phyloP scores from a whole-genome alignment of 352 stramenopile species.

The Peronospora destructor region DNA sequence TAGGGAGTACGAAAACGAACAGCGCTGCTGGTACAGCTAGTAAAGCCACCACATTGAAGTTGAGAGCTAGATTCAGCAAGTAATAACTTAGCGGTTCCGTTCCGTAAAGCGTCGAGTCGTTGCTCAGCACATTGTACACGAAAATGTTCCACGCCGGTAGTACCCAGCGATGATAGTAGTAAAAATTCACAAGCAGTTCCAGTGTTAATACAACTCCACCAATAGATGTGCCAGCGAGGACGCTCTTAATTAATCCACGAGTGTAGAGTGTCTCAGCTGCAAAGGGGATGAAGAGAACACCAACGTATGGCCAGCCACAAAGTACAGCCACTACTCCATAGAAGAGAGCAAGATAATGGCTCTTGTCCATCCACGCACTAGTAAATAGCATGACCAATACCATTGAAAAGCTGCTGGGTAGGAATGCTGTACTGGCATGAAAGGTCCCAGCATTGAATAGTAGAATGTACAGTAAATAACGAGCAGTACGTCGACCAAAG shows the following conservation, averaged over 20 bases:
- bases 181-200: slow-evolving; percentile 82
- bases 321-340: slow-evolving; percentile 89
- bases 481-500: slow-evolving; percentile 59
- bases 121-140: slow-evolving; percentile 91
- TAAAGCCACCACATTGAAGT: slow-evolving; percentile 89
- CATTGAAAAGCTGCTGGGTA: slow-evolving; percentile 91
- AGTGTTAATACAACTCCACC: slow-evolving; percentile 59
- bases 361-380: slow-evolving; percentile 71
- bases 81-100: slow-evolving; percentile 94
- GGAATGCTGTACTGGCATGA: slow-evolving; percentile 86
- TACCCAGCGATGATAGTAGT: slow-evolving; percentile 63
- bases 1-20: slow-evolving; percentile 32
- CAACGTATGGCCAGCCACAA: slow-evolving; percentile 96
- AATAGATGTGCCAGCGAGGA: slow-evolving; percentile 53
- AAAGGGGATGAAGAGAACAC: slow-evolving; percentile 93
- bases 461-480: slow-evolving; percentile 70
- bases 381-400: slow-evolving; percentile 74
- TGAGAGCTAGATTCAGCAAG: slow-evolving; percentile 92
- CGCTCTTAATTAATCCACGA: slow-evolving; percentile 42
- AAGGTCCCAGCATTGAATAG: slow-evolving; percentile 89
- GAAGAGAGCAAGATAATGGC: slow-evolving; percentile 68
- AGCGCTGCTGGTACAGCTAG: slow-evolving; percentile 48
- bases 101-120: slow-evolving; percentile 94
- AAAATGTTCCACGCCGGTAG: slow-evolving; percentile 92
- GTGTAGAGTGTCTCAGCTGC: slow-evolving; percentile 70